These are phyloP conservation scores for Aureobasidium sp. DNA, from an alignment of 2,329 filamentous ascomycete genomes.

Conservation along the genomic window DNA sequence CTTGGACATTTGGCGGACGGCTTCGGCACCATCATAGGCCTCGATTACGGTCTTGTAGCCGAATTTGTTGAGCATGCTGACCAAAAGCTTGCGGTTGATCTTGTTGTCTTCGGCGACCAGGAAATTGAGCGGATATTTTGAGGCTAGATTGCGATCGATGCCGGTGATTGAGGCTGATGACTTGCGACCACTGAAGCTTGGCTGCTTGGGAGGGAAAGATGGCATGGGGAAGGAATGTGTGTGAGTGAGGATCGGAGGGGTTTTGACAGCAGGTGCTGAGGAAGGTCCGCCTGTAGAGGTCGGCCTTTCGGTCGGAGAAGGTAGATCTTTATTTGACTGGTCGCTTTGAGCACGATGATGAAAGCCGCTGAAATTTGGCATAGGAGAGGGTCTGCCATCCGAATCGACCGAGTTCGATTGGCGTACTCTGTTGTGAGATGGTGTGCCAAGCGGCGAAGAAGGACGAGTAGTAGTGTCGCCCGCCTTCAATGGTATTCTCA, in stretches of 20 bases:
- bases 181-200: constrained; percentile 21
- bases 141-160: constrained; percentile 52
- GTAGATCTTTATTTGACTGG: not conserved
- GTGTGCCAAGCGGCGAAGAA: constrained; percentile 43
- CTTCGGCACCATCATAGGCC: constrained; percentile 62
- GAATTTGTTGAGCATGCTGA: constrained; percentile 60
- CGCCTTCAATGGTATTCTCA: constrained; percentile 55
- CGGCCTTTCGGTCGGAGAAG: not conserved
- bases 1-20: constrained; percentile 51
- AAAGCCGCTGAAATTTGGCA: not conserved
- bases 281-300: not conserved
- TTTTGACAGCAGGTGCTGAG: constrained; percentile 15
- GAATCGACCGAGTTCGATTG: constrained; percentile 15
- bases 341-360: not conserved
- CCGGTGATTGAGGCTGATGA: constrained; percentile 24
- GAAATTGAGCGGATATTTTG: constrained; percentile 57
- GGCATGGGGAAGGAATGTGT: constrained; percentile 15
- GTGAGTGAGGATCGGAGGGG: not conserved
- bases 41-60: constrained; percentile 58
- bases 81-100: constrained; percentile 61
- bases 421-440: constrained; percentile 19
- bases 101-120: constrained; percentile 67
- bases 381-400: constrained; percentile 12
- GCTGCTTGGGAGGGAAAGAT: constrained; percentile 16
- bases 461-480: constrained; percentile 45